Conservation (phyloP, 192 early-diverging fungal genomes). For the Endogone sp. region DNA sequence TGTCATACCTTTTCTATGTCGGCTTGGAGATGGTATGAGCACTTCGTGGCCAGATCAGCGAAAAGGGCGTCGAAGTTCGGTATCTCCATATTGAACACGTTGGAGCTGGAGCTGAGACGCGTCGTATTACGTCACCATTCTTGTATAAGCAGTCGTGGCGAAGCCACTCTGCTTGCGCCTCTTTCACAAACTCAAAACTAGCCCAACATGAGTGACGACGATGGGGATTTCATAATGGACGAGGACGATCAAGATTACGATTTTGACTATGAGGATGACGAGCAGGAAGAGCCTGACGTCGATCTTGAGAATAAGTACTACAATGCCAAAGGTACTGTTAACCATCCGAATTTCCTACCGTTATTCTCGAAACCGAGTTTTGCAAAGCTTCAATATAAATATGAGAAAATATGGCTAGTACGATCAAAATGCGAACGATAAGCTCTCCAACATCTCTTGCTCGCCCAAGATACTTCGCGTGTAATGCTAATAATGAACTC, state of each 20-base stretch:
- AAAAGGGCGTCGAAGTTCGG: neutral
- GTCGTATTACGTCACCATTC: neutral
- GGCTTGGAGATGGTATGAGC: neutral
- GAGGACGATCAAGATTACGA: conserved; percentile 77
- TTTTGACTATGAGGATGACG: conserved; percentile 84
- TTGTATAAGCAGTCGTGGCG: neutral
- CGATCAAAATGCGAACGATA: neutral
- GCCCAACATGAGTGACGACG: conserved; percentile 47
- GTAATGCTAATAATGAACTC: too few species aligned
- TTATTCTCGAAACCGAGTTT: too few species aligned
- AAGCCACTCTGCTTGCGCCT: neutral
- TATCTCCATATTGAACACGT: neutral
- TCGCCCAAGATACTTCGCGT: too few species aligned
- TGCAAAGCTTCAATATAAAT: neutral
- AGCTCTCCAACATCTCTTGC: neutral
- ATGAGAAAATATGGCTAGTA: conserved; percentile 1
- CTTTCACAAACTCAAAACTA: neutral
- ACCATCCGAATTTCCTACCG: too few species aligned
- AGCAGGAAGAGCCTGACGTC: conserved; percentile 76
- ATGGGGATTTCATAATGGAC: conserved; percentile 60
- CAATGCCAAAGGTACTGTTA: conserved; percentile 71
- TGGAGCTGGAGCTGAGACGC: neutral
- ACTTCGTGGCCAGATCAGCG: neutral
- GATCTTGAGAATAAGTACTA: conserved; percentile 89
- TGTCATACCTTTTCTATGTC: neutral